Evolutionary conservation across 2,329 filamentous ascomycete genomes (phyloP).

Genomic region (Byssochlamys sp.): DNA sequence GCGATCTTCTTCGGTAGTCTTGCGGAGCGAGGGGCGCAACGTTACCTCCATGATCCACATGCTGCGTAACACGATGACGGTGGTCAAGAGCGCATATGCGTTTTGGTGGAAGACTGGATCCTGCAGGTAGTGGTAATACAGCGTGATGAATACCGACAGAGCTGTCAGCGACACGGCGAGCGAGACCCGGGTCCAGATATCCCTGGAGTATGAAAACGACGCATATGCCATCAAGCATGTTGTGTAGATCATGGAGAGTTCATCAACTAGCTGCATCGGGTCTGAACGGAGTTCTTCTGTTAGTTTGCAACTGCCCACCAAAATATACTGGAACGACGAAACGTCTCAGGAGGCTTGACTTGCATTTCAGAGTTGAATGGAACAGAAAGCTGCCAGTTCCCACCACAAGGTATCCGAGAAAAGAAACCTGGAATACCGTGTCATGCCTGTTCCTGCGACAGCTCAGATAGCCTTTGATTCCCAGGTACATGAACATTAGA

Average conservation of each 20-base stretch:
- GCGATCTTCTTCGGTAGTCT: conserved; percentile 38
- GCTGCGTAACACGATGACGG: conserved; percentile 59
- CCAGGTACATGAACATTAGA: conserved; percentile 68
- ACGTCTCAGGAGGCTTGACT: conserved; percentile 11
- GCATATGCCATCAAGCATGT: conserved; percentile 63
- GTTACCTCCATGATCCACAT: conserved; percentile 68
- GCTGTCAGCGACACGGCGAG: conserved; percentile 50
- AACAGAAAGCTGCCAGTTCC: conserved; percentile 55
- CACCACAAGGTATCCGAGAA: conserved; percentile 52
- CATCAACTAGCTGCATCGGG: conserved; percentile 62
- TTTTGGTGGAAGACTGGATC: conserved; percentile 76
- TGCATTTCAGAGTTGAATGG: conserved; percentile 55
- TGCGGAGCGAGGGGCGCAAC: conserved; percentile 50
- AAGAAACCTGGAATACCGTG: conserved; percentile 61
- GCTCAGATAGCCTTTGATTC: conserved; percentile 62
- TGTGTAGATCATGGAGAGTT: conserved; percentile 64
- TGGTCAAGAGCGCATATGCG: conserved; percentile 64
- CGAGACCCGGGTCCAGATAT: conserved; percentile 40
- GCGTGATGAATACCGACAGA: conserved; percentile 60
- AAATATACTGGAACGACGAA: background rate
- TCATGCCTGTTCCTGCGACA: conserved; percentile 66
- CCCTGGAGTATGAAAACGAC: conserved; percentile 61
- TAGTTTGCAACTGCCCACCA: background rate
- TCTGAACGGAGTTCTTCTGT: conserved; percentile 35
- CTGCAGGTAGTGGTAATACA: conserved; percentile 72